A percentile compares a stretch with the other conserved stretches of the same genome.
Conservation (phyloP, 2,329 filamentous ascomycete genomes). For the Xylariaceae sp. region DNA sequence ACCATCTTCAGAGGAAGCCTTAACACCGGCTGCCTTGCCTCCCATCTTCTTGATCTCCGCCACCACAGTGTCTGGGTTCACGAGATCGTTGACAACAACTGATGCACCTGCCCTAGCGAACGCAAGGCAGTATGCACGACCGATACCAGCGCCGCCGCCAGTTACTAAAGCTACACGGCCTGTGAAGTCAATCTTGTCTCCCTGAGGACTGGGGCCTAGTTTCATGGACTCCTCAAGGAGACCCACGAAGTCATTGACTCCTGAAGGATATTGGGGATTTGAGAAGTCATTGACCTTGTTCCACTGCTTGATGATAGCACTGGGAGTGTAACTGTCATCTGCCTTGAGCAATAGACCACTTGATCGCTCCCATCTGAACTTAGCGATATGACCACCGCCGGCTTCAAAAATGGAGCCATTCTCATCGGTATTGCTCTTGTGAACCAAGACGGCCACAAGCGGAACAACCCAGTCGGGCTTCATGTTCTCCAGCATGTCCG, state of each 20-base stretch:
- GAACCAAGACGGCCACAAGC: slow-evolving; percentile 84
- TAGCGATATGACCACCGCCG: slow-evolving; percentile 89
- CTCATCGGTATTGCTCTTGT: slow-evolving; percentile 83
- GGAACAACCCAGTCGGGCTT: slow-evolving; percentile 97
- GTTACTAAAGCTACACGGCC: slow-evolving; percentile 88
- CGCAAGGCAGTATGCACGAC: slow-evolving; percentile 86
- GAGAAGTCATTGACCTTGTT: slow-evolving; percentile 86
- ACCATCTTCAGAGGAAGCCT: slow-evolving; percentile 91
- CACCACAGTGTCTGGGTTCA: slow-evolving; percentile 88
- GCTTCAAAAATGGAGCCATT: slow-evolving; percentile 92
- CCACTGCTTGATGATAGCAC: slow-evolving; percentile 90
- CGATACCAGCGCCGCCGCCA: slow-evolving; percentile 88
- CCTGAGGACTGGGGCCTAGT: slow-evolving; percentile 73
- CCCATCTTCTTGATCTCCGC: slow-evolving; percentile 90
- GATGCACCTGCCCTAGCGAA: slow-evolving; percentile 86
- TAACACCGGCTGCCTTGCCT: slow-evolving; percentile 89
- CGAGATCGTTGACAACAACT: slow-evolving; percentile 95
- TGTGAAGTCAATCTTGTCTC: slow-evolving; percentile 79
- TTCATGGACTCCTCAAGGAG: slow-evolving; percentile 85
- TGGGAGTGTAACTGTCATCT: slow-evolving; percentile 86
- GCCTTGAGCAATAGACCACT: slow-evolving; percentile 88
- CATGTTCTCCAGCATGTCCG: slow-evolving; percentile 84
- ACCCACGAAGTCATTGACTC: slow-evolving; percentile 85
- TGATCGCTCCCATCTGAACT: slow-evolving; percentile 93
- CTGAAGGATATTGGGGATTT: slow-evolving; percentile 79